Conservation (phyloP, 2,329 filamentous ascomycete species). For the Emergomyces orientalis region DNA sequence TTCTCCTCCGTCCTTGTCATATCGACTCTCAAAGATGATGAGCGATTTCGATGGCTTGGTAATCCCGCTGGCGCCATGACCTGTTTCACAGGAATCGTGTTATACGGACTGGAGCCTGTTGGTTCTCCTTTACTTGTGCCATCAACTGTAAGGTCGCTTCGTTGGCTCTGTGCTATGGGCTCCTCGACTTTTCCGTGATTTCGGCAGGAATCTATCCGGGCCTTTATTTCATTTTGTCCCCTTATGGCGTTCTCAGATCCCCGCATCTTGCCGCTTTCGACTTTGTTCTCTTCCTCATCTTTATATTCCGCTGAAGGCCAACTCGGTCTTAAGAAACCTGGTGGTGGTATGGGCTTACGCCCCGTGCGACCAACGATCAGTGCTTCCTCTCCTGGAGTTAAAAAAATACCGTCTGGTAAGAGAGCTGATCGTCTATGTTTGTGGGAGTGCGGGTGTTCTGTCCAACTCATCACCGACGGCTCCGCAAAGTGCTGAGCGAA, state of each 20-base stretch:
- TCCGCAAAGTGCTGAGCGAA: background rate
- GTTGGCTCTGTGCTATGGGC: background rate
- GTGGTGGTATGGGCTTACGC: conserved; percentile 8
- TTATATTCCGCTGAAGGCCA: background rate
- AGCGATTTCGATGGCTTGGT: conserved; percentile 29
- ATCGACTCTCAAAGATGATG: conserved; percentile 3
- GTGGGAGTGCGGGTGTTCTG: background rate
- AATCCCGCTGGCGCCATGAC: background rate
- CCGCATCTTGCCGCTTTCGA: background rate
- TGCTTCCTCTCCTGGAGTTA: conserved; percentile 9
- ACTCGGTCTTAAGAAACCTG: background rate
- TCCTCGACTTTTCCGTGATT: background rate
- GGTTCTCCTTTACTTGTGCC: background rate
- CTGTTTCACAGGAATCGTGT: background rate
- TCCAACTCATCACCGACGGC: background rate
- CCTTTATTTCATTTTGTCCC: background rate
- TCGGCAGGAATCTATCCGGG: background rate
- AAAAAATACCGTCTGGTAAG: conserved; percentile 5
- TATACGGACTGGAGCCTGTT: background rate
- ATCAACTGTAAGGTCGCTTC: background rate
- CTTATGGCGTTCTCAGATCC: background rate
- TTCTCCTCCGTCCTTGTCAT: conserved; percentile 7
- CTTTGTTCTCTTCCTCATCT: background rate
- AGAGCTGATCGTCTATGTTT: conserved; percentile 7
- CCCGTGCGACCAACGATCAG: conserved; percentile 8